Evolutionary conservation across 2,329 filamentous ascomycete genomes (phyloP).

Genomic region (Tolypocladium nubicola): DNA sequence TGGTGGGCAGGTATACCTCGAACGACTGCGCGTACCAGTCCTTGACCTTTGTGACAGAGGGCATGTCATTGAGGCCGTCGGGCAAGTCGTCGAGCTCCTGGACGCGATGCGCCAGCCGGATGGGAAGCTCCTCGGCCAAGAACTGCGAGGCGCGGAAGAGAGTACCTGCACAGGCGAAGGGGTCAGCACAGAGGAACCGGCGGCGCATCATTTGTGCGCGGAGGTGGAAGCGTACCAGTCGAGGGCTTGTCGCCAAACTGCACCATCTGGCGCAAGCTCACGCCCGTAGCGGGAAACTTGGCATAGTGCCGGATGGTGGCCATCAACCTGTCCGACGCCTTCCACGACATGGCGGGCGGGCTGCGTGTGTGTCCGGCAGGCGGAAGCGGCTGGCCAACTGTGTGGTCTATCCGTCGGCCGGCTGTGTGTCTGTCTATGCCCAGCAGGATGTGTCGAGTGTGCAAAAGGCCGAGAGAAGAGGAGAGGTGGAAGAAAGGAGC

Average conservation of each 20-base stretch:
- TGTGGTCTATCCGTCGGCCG: background rate
- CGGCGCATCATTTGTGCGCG: background rate
- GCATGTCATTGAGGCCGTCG: slow-evolving; percentile 96
- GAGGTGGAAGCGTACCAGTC: slow-evolving; percentile 50
- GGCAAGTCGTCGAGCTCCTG: slow-evolving; percentile 87
- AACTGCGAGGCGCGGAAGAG: slow-evolving; percentile 97
- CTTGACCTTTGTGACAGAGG: slow-evolving; percentile 85
- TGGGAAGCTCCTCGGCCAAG: slow-evolving; percentile 94
- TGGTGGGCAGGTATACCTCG: slow-evolving; percentile 53
- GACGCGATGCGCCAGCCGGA: slow-evolving; percentile 90
- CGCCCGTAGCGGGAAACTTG: slow-evolving; percentile 90
- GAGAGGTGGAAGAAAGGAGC: background rate
- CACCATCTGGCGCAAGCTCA: slow-evolving; percentile 96
- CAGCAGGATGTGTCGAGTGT: background rate
- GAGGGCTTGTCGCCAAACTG: slow-evolving; percentile 95
- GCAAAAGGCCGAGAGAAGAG: background rate
- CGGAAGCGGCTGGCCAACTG: background rate
- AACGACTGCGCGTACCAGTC: slow-evolving; percentile 99
- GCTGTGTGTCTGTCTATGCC: background rate
- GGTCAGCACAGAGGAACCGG: background rate
- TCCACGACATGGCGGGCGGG: slow-evolving; percentile 71
- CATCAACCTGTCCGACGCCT: slow-evolving; percentile 81
- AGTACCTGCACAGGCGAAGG: slow-evolving; percentile 51
- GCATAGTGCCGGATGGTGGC: slow-evolving; percentile 96
- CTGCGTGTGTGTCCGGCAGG: background rate